Percentiles rank a stretch among this genome's conserved stretches.
phyloP scores from a whole-genome alignment of 495 filamentous ascomycete species.

The Aspergillus nidulans region DNA sequence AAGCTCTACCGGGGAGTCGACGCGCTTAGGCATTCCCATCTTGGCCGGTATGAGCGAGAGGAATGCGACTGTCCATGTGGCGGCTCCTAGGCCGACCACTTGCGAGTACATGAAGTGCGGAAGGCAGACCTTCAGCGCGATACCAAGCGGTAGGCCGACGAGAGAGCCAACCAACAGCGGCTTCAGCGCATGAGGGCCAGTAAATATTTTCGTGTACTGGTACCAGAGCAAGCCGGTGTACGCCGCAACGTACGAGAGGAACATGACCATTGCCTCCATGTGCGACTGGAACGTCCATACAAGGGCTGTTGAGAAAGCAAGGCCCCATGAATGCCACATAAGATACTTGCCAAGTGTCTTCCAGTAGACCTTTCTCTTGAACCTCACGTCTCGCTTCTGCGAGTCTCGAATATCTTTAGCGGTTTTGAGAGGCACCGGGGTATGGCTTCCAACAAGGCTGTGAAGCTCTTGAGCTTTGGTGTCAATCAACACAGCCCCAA shows the following conservation, averaged over 20 bases:
- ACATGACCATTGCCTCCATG: conserved; percentile 43
- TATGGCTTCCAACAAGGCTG: conserved; percentile 39
- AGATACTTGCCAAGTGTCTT: conserved; percentile 48
- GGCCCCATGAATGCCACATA: conserved; percentile 54
- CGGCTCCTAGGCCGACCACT: conserved; percentile 46
- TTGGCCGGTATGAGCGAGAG: conserved; percentile 42
- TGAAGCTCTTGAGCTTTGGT: conserved; percentile 53
- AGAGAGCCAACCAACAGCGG: conserved; percentile 43
- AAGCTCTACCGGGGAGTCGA: conserved; percentile 34
- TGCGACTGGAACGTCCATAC: conserved; percentile 51
- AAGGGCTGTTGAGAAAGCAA: conserved; percentile 45
- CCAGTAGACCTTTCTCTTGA: conserved; percentile 53
- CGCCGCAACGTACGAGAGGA: conserved; percentile 47
- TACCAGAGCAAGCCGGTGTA: conserved; percentile 58
- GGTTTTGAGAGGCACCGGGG: conserved; percentile 26
- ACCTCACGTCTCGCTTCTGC: conserved; percentile 40
- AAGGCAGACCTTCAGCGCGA: conserved; percentile 33
- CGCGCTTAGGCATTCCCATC: conserved; percentile 42
- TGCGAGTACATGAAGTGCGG: conserved; percentile 43
- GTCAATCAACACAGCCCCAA: conserved; percentile 56
- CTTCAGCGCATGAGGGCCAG: conserved; percentile 49
- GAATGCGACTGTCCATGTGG: conserved; percentile 52
- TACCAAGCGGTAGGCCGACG: conserved; percentile 47
- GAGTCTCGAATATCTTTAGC: conserved; percentile 40
- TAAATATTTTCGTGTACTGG: conserved; percentile 59